These are phyloP conservation scores for Manihot esculenta DNA, from an alignment of 441 rosid genomes.

Conservation along the genomic window DNA sequence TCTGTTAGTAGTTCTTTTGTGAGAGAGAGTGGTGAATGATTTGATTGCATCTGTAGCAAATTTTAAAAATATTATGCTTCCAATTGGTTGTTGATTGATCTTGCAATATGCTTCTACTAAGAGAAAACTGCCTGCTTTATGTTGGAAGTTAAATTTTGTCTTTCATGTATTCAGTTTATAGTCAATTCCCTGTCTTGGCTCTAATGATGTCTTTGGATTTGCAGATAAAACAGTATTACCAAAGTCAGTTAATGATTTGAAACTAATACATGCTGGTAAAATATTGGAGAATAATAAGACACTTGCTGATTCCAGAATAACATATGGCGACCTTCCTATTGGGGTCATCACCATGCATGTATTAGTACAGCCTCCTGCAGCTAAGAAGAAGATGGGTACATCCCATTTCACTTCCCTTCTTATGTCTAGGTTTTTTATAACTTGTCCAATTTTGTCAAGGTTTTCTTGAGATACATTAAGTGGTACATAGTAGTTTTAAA, in stretches of 20 bases:
- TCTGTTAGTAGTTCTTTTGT: not conserved
- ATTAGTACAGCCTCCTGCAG: constrained; percentile 40
- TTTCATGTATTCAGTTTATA: not conserved
- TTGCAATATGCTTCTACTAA: not conserved
- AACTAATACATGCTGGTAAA: constrained; percentile 52
- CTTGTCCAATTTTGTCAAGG: not conserved
- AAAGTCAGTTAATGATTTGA: constrained; percentile 42
- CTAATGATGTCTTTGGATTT: constrained; percentile 15
- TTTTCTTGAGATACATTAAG: not conserved
- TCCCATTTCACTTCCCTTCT: constrained; percentile 9
- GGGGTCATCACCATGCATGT: constrained; percentile 46
- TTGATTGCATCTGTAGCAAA: not conserved
- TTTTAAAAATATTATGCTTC: not conserved
- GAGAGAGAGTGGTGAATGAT: not conserved
- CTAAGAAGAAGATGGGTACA: constrained; percentile 38
- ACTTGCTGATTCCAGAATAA: constrained; percentile 41
- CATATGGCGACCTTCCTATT: constrained; percentile 32
- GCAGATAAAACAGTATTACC: constrained; percentile 39
- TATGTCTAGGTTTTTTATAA: not conserved
- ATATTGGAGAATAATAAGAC: constrained; percentile 47
- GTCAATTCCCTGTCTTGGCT: not conserved
- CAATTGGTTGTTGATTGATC: not conserved
- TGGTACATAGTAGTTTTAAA: not conserved
- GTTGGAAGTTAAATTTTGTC: not conserved
- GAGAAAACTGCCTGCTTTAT: not conserved